phyloP scores from a whole-genome alignment of 768 basidiomycete genomes.

The Psilocybe cyanescens region DNA sequence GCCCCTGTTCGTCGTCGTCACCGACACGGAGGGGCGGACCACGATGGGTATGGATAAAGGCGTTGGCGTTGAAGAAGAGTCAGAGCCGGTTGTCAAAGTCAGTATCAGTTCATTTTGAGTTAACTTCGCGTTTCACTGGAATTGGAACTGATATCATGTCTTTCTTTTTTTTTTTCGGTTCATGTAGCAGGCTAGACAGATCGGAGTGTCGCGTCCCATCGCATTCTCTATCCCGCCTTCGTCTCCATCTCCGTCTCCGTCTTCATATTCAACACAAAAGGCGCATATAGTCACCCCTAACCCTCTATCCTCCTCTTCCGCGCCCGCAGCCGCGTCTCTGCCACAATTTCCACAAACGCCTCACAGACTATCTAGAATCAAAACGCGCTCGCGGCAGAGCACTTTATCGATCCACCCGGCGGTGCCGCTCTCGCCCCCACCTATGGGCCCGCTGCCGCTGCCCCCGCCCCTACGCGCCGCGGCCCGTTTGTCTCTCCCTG shows the following conservation, averaged over 20 bases:
- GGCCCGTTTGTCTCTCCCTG: no score
- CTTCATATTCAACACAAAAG: neutral
- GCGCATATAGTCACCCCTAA: no score
- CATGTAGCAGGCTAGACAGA: neutral
- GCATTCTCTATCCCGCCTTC: neutral
- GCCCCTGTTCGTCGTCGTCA: conserved; percentile 8
- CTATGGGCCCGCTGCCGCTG: no score
- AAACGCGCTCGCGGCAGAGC: no score
- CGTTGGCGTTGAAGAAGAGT: neutral
- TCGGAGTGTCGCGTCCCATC: neutral
- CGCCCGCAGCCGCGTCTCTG: no score
- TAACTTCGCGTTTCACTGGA: no score
- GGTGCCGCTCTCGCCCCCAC: no score
- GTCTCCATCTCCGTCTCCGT: neutral
- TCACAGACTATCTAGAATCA: no score
- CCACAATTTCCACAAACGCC: no score
- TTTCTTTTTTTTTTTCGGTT: neutral
- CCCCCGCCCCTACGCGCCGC: no score
- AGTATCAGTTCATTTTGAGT: neutral
- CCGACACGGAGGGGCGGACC: neutral
- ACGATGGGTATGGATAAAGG: neutral
- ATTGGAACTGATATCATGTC: neutral
- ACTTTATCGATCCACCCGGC: no score
- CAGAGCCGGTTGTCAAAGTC: neutral
- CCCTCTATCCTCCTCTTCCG: no score